Evolutionary conservation across 805 yeast species (phyloP).

Genomic region (Candida manassasensis): DNA sequence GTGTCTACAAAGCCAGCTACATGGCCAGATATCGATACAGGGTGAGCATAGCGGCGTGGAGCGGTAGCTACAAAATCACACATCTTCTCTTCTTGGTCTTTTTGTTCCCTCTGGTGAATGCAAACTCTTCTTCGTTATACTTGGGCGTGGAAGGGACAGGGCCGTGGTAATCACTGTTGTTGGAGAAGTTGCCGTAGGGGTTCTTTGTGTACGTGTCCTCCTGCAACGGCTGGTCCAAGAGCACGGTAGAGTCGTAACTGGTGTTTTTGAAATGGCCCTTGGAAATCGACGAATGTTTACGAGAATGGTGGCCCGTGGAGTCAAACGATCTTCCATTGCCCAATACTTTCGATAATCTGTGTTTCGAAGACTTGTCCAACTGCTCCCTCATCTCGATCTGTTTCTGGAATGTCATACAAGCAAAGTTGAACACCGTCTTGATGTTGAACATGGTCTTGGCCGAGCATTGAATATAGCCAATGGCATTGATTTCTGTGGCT

Average conservation of each 20-base stretch:
- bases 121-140: slow-evolving; percentile 40
- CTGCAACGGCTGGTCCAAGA: slow-evolving; percentile 36
- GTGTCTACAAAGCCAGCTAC: too few species aligned
- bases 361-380: slow-evolving; percentile 28
- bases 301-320: slow-evolving; percentile 13
- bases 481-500: slow-evolving; percentile 61
- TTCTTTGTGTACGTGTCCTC: slow-evolving; percentile 33
- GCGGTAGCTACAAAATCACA: slow-evolving; percentile 31
- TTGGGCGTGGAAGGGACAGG: slow-evolving; percentile 6
- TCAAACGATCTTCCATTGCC: slow-evolving; percentile 14
- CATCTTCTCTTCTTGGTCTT: slow-evolving; percentile 30
- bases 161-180: background rate
- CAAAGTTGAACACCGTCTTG: slow-evolving; percentile 60
- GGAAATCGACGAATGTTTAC: slow-evolving; percentile 21
- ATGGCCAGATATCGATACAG: too few species aligned
- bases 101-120: slow-evolving; percentile 30
- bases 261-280: slow-evolving; percentile 35
- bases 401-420: slow-evolving; percentile 43
- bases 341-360: slow-evolving; percentile 31
- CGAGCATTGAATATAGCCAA: slow-evolving; percentile 73
- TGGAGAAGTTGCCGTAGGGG: slow-evolving; percentile 30
- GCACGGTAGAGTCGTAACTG: slow-evolving; percentile 32
- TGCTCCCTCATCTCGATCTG: slow-evolving; percentile 32
- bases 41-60: too few species aligned
- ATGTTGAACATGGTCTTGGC: slow-evolving; percentile 69